Evolutionary conservation across 352 stramenopile genomes (phyloP), one percentile per base, ranked within the genome.

Genomic region (Lagenidium giganteum): DNA sequence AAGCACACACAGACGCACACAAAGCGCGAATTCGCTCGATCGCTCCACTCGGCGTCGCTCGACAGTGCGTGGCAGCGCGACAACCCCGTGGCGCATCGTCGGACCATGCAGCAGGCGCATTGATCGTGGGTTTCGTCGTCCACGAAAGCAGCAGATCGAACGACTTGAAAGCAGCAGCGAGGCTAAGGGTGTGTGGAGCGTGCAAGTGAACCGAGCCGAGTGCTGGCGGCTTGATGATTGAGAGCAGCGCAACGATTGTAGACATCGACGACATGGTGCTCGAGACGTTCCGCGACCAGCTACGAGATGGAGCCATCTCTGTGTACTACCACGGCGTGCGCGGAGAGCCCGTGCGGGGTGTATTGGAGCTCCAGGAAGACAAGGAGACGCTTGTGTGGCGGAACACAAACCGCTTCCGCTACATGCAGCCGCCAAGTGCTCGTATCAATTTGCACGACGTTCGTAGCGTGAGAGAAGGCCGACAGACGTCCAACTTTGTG

Each of bases 401-500:
- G 22, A 77, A 71, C 32, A 64, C 37, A 16, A 67, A 54, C 31
- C 45, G 64, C 31, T 52, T 70, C 30, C 57, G 40, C 5, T 54
- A 52, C 41, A 64, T 47, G 0, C 64, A 68, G 47, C 54, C 42
- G 37, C 58, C 25, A 33, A 16, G 6, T 12, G 65, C 61, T 0
- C 45, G 49, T 2, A 64, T 86, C 18, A 44, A 62, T 5, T 31
- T 89, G 1, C 63, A 51, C 8, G 66, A 83, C n/a, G 70, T 87
- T 4, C 58, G 59, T 31, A 74, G 63, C 26, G 70, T 93, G 28
- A 61, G 78, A 12, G 67, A 70, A 5, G 81, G 81, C 8, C 67
- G 78, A 0, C 81, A 93, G 41, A 89, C 71, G 12, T 80, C 71
- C 6, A 93, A 86, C 23, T 79, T 93, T 36, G 64, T 91, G 28